Conservation (phyloP, 75 land plant species). For the Sequoiadendron giganteum region DNA sequence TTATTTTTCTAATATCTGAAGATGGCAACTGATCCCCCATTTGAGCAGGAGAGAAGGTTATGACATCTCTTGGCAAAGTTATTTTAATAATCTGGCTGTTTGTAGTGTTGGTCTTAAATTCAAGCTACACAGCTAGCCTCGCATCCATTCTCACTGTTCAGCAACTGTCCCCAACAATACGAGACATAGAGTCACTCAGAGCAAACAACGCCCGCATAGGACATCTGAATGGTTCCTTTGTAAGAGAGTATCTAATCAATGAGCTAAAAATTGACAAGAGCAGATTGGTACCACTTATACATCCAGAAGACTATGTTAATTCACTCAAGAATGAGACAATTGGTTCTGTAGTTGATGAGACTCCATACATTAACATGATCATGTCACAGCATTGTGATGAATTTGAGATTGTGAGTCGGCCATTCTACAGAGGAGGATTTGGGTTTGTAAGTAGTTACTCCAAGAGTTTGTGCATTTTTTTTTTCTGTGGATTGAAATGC, state of each 20-base stretch:
- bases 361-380: background rate
- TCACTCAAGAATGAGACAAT: background rate
- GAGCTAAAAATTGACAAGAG: background rate
- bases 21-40: too few relatives aligned
- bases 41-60: background rate
- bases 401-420: background rate
- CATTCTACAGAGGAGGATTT: too few relatives aligned
- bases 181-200: background rate
- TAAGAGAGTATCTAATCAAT: background rate
- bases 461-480: too few relatives aligned
- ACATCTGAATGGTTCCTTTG: background rate
- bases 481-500: too few relatives aligned
- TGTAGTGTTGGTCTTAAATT: too few relatives aligned
- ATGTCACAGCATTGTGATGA: background rate
- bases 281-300: background rate
- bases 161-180: constrained; percentile 18
- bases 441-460: too few relatives aligned
- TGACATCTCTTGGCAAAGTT: background rate
- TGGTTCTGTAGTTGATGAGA: background rate
- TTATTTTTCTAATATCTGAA: too few relatives aligned
- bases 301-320: background rate
- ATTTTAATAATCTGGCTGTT: too few relatives aligned
- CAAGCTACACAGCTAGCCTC: too few relatives aligned
- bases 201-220: background rate
- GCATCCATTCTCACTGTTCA: constrained; percentile 18